Conservation (phyloP, 257 asterid genomes). For the Rauvolfia tetraphylla region DNA sequence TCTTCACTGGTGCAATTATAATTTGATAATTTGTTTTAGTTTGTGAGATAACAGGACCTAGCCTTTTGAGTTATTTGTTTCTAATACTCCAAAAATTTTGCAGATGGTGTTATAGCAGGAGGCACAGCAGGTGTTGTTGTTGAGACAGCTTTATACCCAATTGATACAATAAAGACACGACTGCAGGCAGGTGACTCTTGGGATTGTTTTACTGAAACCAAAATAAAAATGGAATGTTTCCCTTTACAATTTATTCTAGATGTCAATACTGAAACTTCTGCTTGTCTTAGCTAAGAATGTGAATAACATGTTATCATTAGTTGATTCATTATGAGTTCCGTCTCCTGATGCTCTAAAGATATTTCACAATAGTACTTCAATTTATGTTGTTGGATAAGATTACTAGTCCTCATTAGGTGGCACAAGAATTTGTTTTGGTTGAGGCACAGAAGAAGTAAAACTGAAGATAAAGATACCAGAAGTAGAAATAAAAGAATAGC, state of each 20-base stretch:
- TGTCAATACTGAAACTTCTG: not conserved
- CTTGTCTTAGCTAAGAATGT: not conserved
- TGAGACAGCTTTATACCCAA: conserved; percentile 89
- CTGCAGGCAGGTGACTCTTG: conserved; percentile 60
- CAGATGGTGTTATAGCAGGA: conserved; percentile 97
- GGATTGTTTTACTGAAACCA: not conserved
- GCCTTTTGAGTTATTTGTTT: not conserved
- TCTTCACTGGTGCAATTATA: not conserved
- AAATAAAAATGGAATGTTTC: not conserved
- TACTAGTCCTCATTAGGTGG: not conserved
- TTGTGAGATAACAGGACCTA: not conserved
- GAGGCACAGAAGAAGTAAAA: not conserved
- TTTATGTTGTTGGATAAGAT: not conserved
- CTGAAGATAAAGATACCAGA: not conserved
- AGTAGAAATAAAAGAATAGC: too few species aligned
- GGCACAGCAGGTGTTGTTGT: conserved; percentile 95
- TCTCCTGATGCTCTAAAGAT: not conserved
- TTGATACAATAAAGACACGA: conserved; percentile 93
- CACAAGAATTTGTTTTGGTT: not conserved
- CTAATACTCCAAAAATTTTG: conserved; percentile 23
- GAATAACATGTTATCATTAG: not conserved
- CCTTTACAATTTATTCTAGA: not conserved
- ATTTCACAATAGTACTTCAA: not conserved
- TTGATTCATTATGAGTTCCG: not conserved
- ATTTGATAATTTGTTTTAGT: not conserved